Base-by-base conservation (phyloP, 805 yeast genomes). In the Starmerella scarabaei region DNA sequence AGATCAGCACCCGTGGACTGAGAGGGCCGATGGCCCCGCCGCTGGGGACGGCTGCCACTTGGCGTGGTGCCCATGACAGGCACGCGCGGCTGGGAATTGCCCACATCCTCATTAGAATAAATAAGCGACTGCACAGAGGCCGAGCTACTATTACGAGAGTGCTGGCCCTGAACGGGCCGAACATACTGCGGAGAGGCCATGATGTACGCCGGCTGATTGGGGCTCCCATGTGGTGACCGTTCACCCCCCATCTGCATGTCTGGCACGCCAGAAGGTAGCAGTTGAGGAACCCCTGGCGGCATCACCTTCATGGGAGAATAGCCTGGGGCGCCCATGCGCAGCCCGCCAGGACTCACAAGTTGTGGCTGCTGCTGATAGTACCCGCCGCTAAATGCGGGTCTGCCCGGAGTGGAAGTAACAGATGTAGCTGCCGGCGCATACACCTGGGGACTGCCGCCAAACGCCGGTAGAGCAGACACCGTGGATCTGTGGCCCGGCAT, bases 391-490 rank as follows among this genome's bases (percentile, higher is more conserved):
- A 23, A 7, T 23, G 11, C 26, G 7, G 26, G 26, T 11, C 35
- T 16, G 26, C 27, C 28, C 7, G 35, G 32, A 15, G 38, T 30
- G 19, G 40, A 37, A 12, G 16, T 32, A 11, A 38, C 34, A 7
- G 38, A 28, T 9, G 36, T n/a, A n/a, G n/a, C n/a, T 38, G 20
- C 8, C 19, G 36, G 30, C 15, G 12, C 21, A n/a, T 5, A 15
- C 9, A 16, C 14, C 18, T 9, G 21, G 12, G 24, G 15, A n/a
- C 23, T 8, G 26, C 26, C 18, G n/a, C 42, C 40, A 29, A 34
- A 52, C 4, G 43, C 35, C 11, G 53, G 51, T 14, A 53, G 24
- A 2, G 55, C 50, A 17, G 53, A 50, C n/a, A 47, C 48, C 7
- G 52, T 40, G 2, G 42, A 36, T 15, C 50, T 41, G 19, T 52